Conservation (phyloP, 2,329 filamentous ascomycete genomes). For the Microsporum canis region DNA sequence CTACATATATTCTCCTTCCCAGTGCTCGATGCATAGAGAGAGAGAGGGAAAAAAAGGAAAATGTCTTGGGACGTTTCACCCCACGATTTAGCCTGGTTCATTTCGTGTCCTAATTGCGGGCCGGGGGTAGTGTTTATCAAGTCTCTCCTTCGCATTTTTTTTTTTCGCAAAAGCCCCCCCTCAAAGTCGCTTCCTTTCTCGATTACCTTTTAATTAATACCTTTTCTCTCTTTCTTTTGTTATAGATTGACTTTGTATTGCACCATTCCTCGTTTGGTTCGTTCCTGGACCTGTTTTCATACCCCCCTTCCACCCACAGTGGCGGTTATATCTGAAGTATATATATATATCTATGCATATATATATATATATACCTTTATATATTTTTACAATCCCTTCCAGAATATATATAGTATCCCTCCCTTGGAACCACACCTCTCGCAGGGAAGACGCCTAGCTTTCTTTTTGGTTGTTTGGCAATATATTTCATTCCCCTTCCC, state of each 20-base stretch:
- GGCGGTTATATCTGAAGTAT: constrained; percentile 5
- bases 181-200: constrained; percentile 4
- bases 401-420: constrained; percentile 5
- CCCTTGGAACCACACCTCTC: constrained; percentile 6
- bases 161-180: constrained; percentile 10
- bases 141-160: constrained; percentile 9
- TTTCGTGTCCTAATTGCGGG: constrained; percentile 16
- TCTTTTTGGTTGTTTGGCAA: not conserved
- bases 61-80: constrained; percentile 26
- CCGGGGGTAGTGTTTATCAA: constrained; percentile 11
- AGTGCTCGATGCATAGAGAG: not conserved
- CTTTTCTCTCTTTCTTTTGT: constrained; percentile 9
- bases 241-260: constrained; percentile 13
- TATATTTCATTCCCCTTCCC: constrained; percentile 6
- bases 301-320: constrained; percentile 1
- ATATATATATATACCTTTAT: not conserved
- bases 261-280: constrained; percentile 1
- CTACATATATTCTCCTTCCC: not conserved
- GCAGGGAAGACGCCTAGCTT: constrained; percentile 6
- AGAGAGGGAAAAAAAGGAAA: constrained; percentile 6
- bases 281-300: constrained; percentile 6
- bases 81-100: constrained; percentile 26
- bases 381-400: constrained; percentile 3
- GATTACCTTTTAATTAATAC: constrained; percentile 7
- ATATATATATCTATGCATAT: not conserved